Evolutionary conservation across 2,329 filamentous ascomycete genomes (phyloP).

Genomic region (Uncinocarpus reesii): DNA sequence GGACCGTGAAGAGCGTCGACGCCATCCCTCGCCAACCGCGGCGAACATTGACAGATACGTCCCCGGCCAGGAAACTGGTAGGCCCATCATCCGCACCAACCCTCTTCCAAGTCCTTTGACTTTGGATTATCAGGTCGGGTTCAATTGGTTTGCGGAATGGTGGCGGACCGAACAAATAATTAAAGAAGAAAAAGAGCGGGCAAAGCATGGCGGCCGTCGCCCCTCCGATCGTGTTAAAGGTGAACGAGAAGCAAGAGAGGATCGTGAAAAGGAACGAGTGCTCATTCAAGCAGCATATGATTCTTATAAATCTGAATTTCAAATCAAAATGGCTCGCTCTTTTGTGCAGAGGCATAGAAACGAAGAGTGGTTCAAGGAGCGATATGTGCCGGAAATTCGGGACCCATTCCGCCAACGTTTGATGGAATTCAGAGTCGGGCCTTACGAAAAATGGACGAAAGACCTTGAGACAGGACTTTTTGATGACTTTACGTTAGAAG

Average conservation of each 20-base stretch:
- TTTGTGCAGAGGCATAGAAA: conserved; percentile 89
- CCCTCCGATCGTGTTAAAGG: conserved; percentile 48
- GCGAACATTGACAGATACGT: conserved; percentile 56
- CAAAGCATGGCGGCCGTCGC: conserved; percentile 48
- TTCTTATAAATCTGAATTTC: conserved; percentile 54
- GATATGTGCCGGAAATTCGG: conserved; percentile 75
- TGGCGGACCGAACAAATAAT: conserved; percentile 54
- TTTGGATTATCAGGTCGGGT: conserved; percentile 57
- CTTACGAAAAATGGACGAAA: conserved; percentile 78
- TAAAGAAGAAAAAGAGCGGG: conserved; percentile 54
- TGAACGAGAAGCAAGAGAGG: conserved; percentile 52
- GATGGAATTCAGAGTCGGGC: conserved; percentile 65
- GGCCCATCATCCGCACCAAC: conserved; percentile 45
- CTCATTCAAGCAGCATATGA: conserved; percentile 57
- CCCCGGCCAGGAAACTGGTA: conserved; percentile 48
- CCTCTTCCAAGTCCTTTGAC: conserved; percentile 51
- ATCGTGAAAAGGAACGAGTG: conserved; percentile 51
- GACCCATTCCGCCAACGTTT: conserved; percentile 65
- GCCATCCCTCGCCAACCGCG: conserved; percentile 48
- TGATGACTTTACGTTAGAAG: conserved; percentile 89
- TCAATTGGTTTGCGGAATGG: conserved; percentile 60
- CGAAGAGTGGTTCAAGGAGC: conserved; percentile 96
- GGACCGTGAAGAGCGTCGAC: conserved; percentile 48
- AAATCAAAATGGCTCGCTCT: conserved; percentile 65
- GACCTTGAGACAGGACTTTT: conserved; percentile 78